These are phyloP conservation scores for Moricandia moricandioides DNA, from an alignment of 345 rosid genomes.

Conservation along the genomic window DNA sequence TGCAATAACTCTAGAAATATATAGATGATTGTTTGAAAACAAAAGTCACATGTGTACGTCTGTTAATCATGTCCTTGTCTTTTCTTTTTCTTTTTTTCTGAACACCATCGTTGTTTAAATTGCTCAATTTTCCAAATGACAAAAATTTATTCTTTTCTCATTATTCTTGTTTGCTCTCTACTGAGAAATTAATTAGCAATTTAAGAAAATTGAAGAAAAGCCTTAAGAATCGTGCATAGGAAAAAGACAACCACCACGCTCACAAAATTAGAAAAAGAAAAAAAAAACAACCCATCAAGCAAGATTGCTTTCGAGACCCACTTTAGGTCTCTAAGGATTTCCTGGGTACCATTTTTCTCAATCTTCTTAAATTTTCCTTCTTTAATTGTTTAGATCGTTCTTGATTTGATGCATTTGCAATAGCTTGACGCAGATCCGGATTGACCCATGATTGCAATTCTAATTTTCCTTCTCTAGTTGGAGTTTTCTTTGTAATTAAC, in stretches of 20 bases:
- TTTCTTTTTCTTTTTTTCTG: no score
- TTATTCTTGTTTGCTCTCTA: not conserved
- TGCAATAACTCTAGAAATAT: not conserved
- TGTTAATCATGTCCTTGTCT: slow-evolving; percentile 28
- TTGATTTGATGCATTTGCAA: slow-evolving; percentile 11
- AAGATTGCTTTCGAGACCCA: not conserved
- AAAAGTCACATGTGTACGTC: slow-evolving; percentile 32
- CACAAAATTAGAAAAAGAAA: not conserved
- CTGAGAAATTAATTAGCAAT: not conserved
- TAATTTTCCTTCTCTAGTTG: not conserved
- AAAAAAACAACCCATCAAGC: not conserved
- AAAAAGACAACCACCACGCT: slow-evolving; percentile 15
- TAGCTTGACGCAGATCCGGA: not conserved
- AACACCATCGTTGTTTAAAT: slow-evolving; percentile 3
- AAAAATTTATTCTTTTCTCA: not conserved
- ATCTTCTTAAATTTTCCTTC: not conserved
- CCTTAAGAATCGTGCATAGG: slow-evolving; percentile 7
- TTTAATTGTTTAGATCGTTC: slow-evolving; percentile 16
- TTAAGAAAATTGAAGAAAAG: not conserved
- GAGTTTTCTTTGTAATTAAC: slow-evolving; percentile 11
- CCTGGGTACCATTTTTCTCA: slow-evolving; percentile 18
- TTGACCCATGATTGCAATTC: slow-evolving; percentile 14
- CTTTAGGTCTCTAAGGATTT: slow-evolving; percentile 2
- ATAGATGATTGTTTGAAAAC: not conserved
- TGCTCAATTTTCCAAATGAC: not conserved